A percentile compares a stretch with the other conserved stretches of the same genome.
phyloP scores from a whole-genome alignment of 2,329 filamentous ascomycete species.

The Amesomyces nigricolor region DNA sequence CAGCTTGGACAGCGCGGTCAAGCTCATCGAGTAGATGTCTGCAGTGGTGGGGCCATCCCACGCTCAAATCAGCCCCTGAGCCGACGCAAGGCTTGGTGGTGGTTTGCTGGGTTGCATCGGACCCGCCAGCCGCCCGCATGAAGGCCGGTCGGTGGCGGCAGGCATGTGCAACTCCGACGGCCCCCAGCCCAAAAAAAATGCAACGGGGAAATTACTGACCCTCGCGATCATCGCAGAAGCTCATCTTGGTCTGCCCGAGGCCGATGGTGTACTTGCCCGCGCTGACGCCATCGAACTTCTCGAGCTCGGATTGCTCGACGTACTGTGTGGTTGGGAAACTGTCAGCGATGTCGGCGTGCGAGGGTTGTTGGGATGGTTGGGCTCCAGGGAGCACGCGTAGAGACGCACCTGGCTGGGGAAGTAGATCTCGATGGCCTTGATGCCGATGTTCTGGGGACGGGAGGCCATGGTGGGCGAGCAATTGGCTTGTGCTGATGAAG shows the following conservation, averaged over 20 bases:
- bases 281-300: constrained; percentile 68
- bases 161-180: background rate
- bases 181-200: background rate
- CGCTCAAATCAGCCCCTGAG: constrained; percentile 21
- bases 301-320: constrained; percentile 66
- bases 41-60: constrained; percentile 16
- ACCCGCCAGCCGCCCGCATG: constrained; percentile 10
- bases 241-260: constrained; percentile 86
- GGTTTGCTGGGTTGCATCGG: constrained; percentile 2
- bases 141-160: constrained; percentile 1
- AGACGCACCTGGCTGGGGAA: constrained; percentile 73
- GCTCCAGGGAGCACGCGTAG: constrained; percentile 5
- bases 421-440: constrained; percentile 89
- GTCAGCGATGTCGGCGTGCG: constrained; percentile 25
- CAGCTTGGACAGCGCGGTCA: constrained; percentile 72
- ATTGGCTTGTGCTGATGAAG: constrained; percentile 14
- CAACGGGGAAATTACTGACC: constrained; percentile 45
- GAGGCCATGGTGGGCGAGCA: constrained; percentile 24
- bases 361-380: constrained; percentile 6
- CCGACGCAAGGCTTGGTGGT: constrained; percentile 11
- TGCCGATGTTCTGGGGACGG: constrained; percentile 81
- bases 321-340: constrained; percentile 48
- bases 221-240: constrained; percentile 85
- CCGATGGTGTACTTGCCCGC: constrained; percentile 86
- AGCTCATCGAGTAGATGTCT: constrained; percentile 85